phyloP scores from a whole-genome alignment of 768 basidiomycete genomes.

The Kwoniella botswanensis region DNA sequence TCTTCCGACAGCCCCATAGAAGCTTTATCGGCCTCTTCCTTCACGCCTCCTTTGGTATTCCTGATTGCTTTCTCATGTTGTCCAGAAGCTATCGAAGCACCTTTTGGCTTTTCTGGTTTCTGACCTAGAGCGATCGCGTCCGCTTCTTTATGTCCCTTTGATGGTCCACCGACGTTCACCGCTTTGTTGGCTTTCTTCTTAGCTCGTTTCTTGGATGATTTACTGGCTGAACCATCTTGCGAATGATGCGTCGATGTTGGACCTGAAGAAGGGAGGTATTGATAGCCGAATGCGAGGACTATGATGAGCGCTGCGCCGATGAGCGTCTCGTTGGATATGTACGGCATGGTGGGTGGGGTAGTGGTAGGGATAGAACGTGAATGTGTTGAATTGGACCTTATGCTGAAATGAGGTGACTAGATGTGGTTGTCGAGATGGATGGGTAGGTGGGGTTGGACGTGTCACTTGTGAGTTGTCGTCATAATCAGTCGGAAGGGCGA shows the following conservation, averaged over 20 bases:
- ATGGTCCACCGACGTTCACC: neutral
- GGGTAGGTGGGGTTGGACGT: neutral
- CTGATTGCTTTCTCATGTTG: neutral
- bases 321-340: slow-evolving; percentile 52
- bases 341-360: slow-evolving; percentile 38
- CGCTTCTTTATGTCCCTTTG: slow-evolving; percentile 3
- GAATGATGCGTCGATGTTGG: neutral
- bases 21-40: neutral
- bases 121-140: neutral
- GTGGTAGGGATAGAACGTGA: neutral
- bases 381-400: neutral
- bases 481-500: neutral
- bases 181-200: slow-evolving; percentile 13
- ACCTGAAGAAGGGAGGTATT: slow-evolving; percentile 32
- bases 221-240: neutral
- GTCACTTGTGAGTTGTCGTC: neutral
- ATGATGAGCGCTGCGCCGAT: slow-evolving; percentile 44
- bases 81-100: neutral
- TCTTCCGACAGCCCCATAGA: neutral
- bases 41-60: neutral
- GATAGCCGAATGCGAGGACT: slow-evolving; percentile 45
- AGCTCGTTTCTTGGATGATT: slow-evolving; percentile 13
- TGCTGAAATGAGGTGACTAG: neutral
- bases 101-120: neutral
- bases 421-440: neutral